Conservation (phyloP, 2,329 filamentous ascomycete species). For the Sphaerulina musiva region DNA sequence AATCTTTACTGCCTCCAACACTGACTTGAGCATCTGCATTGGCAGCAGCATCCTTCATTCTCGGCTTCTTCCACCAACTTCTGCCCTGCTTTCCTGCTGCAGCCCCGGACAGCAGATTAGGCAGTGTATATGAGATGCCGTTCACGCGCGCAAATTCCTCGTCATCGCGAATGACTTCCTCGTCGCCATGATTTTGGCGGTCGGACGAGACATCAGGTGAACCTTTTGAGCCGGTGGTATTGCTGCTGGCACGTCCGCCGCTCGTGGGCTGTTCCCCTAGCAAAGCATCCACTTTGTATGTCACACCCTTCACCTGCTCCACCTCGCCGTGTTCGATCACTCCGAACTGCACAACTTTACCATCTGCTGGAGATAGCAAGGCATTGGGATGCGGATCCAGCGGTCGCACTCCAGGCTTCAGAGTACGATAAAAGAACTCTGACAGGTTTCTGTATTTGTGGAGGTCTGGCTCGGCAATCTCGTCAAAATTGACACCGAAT, state of each 20-base stretch:
- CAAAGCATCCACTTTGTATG: slow-evolving; percentile 89
- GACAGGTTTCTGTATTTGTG: slow-evolving; percentile 87
- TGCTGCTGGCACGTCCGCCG: slow-evolving; percentile 37
- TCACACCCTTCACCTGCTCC: slow-evolving; percentile 98
- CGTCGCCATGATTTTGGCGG: slow-evolving; percentile 37
- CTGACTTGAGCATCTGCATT: slow-evolving; percentile 15
- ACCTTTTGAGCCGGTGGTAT: slow-evolving; percentile 34
- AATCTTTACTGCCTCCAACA: slow-evolving; percentile 23
- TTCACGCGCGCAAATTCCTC: slow-evolving; percentile 93
- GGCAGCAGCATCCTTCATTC: slow-evolving; percentile 15
- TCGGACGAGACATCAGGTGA: slow-evolving; percentile 31
- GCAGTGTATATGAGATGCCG: slow-evolving; percentile 89
- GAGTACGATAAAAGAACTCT: slow-evolving; percentile 90
- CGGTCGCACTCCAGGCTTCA: slow-evolving; percentile 82
- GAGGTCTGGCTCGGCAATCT: slow-evolving; percentile 82
- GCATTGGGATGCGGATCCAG: slow-evolving; percentile 75
- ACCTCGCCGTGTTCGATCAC: slow-evolving; percentile 89
- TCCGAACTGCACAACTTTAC: slow-evolving; percentile 84
- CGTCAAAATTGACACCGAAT: slow-evolving; percentile 84
- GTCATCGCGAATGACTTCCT: slow-evolving; percentile 65
- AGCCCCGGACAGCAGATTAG: slow-evolving; percentile 73
- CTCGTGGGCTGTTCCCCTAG: slow-evolving; percentile 56
- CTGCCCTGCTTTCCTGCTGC: slow-evolving; percentile 14
- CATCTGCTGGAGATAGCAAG: slow-evolving; percentile 82
- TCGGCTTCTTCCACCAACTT: slow-evolving; percentile 30